Base-by-base conservation (phyloP, 176 grass and related monocot species). In the Aegilops tauschii region DNA sequence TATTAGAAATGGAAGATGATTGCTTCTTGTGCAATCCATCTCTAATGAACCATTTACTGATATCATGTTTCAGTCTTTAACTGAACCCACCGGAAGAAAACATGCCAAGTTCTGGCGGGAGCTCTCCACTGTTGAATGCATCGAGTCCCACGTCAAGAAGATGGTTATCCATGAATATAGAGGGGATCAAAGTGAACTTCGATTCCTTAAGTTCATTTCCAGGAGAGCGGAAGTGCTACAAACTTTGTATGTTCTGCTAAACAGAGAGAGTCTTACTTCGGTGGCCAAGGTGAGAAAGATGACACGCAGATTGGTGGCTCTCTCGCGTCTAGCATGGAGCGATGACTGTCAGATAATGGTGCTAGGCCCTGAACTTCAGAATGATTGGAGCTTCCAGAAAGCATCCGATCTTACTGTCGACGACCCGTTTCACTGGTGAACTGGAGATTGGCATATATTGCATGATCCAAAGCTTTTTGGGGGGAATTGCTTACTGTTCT, bases 381-480 rank as follows among this genome's bases (percentile, higher is more conserved):
- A 20, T 42, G n/a, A 4, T 31, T 40, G 35, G 45, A 44, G 12
- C 32, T 27, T 59, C 75, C 12, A 18, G 35, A 79, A 18, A 69
- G 64, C 75, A 79, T 79, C 34, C 29, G 84, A 86, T 59, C 32
- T 86, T 56, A 70, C 84, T 3, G 9, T 69, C 1, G 25, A 61
- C 0, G 34, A 86, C 34, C 84, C 75, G 7, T 86, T 86, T 10
- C 6, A 31, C 16, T 35, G 7, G 30, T 76, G 61, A 76, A 45
- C 49, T 28, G 8, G 47, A 71, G 25, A 1, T 4, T 61, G 4
- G 34, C 21, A 62, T 18, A 44, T 63, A 74, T 45, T 58, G 49
- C 52, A 71, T 61, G 50, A 78, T 75, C 25, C 27, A 61, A 39
- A 70, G 4, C 5, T 18, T 18, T 56, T 18, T 56, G 5, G 50